A percentile compares a stretch with the other conserved stretches of the same genome.
Evolutionary conservation across 2,329 filamentous ascomycete species (phyloP).

Genomic region (Apiospora aurea): DNA sequence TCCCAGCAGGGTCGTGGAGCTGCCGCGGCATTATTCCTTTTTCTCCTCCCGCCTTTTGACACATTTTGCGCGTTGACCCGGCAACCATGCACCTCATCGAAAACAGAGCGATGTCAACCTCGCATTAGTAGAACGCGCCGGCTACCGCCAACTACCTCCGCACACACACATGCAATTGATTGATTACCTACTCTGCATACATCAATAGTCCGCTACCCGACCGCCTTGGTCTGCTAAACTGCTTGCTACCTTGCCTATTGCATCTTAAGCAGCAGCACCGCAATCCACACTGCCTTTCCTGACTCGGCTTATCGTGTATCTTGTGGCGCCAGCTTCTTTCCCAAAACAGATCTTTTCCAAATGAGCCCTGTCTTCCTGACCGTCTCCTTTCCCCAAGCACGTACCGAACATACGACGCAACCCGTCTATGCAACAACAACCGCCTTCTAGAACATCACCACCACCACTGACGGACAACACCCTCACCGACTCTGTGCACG

Average conservation of each 20-base stretch:
- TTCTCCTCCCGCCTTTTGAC: not conserved
- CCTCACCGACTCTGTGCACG: slow-evolving; percentile 10
- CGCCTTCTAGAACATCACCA: not conserved
- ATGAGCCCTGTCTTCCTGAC: slow-evolving; percentile 14
- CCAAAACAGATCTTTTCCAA: slow-evolving; percentile 18
- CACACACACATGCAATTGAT: not conserved
- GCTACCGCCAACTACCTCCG: too few species aligned
- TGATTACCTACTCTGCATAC: slow-evolving; percentile 8
- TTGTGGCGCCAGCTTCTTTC: slow-evolving; percentile 3
- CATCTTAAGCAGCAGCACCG: not conserved
- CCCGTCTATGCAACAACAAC: slow-evolving; percentile 15
- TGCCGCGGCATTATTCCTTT: not conserved
- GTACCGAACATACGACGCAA: not conserved
- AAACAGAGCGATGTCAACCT: not conserved
- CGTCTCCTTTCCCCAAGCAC: slow-evolving; percentile 1
- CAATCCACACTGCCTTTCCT: slow-evolving; percentile 11
- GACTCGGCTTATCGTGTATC: slow-evolving; percentile 20
- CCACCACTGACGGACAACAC: not conserved
- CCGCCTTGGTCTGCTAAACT: not conserved
- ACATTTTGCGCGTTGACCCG: not conserved
- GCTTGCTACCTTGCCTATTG: not conserved
- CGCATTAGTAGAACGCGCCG: not conserved
- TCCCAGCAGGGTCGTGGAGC: not conserved
- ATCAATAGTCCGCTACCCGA: not conserved
- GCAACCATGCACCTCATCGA: not conserved